These are phyloP conservation scores for Phytophthora fragariaefolia DNA, from an alignment of 352 stramenopile species.

Conservation along the genomic window DNA sequence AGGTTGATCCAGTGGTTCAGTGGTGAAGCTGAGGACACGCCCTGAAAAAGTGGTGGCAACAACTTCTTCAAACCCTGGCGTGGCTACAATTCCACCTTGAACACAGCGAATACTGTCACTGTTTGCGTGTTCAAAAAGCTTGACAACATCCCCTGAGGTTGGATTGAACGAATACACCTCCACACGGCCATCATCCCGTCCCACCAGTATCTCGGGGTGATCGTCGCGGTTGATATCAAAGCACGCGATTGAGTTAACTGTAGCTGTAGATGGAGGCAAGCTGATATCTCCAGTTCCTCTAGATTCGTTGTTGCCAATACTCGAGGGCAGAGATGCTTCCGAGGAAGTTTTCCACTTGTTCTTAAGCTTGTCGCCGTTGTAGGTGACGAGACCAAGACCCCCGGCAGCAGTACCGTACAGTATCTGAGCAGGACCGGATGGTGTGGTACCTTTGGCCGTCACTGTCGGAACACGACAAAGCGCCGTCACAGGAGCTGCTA, in stretches of 20 bases:
- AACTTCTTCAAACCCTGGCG: slow-evolving; percentile 76
- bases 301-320: slow-evolving; percentile 17
- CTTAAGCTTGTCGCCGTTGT: slow-evolving; percentile 82
- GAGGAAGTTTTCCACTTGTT: slow-evolving; percentile 68
- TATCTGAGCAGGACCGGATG: slow-evolving; percentile 45
- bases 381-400: slow-evolving; percentile 62
- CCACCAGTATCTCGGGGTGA: slow-evolving; percentile 76
- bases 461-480: slow-evolving; percentile 43
- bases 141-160: slow-evolving; percentile 50
- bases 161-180: slow-evolving; percentile 78
- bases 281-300: slow-evolving; percentile 7
- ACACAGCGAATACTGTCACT: slow-evolving; percentile 81
- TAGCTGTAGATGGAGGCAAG: slow-evolving; percentile 35
- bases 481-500: slow-evolving; percentile 57
- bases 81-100: slow-evolving; percentile 74
- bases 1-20: slow-evolving; percentile 77
- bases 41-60: slow-evolving; percentile 83
- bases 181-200: slow-evolving; percentile 78
- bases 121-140: slow-evolving; percentile 72
- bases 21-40: slow-evolving; percentile 83
- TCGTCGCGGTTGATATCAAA: slow-evolving; percentile 88
- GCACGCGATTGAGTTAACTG: slow-evolving; percentile 80
- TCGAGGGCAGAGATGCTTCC: slow-evolving; percentile 31
- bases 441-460: slow-evolving; percentile 22
- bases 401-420: slow-evolving; percentile 75